Base-by-base conservation (phyloP, 2,329 filamentous ascomycete genomes). In the Trichoderma pleuroti region DNA sequence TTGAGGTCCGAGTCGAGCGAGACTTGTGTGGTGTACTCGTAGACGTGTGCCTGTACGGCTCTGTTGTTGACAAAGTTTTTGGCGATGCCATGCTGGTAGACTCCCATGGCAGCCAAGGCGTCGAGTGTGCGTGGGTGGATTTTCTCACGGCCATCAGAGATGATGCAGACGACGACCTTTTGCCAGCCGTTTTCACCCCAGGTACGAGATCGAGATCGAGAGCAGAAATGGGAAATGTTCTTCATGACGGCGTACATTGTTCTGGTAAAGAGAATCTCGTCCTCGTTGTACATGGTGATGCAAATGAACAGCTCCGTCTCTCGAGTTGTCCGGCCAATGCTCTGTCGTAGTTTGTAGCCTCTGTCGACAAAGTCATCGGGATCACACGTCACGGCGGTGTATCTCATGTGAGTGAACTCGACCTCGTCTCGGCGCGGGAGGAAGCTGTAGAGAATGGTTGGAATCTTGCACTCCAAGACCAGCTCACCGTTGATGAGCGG, bases 231-330 rank as follows among this genome's bases (percentile, higher is more conserved):
- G 16, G 93, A 90, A 76, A 99, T 95, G 80, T 99, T 99, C 80
- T 97, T 94, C 93, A 99, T 97, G 70, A 99, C 93, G 69, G 95
- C 96, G 80, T 98, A 93, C 95, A 99, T 98, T 1, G 96, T 99
- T 60, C 96, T 90, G 8, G 96, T 98, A 76, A 99, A 99, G 78
- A 94, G 90, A 76, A 97, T 93, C 79, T 98, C 96, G 81, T 98
- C 93, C 82, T 99, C 96, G 81, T 99, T 99, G 84, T 98, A 98
- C 96, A 98, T 98, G 76, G 96, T 99, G 72, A 99, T 86, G 79
- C 94, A 97, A 76, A 99, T 97, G 80, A 98, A 96, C 9, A 99
- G 84, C 81, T 99, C 96, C 0, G 95, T 98, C 81, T 98, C 94
- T 73, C 96, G 90, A 32, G 90, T 85, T 1, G 93, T 97, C 70